Evolutionary conservation across 1,284 basidiomycete species (phyloP).

Genomic region (Heterobasidion irregulare): DNA sequence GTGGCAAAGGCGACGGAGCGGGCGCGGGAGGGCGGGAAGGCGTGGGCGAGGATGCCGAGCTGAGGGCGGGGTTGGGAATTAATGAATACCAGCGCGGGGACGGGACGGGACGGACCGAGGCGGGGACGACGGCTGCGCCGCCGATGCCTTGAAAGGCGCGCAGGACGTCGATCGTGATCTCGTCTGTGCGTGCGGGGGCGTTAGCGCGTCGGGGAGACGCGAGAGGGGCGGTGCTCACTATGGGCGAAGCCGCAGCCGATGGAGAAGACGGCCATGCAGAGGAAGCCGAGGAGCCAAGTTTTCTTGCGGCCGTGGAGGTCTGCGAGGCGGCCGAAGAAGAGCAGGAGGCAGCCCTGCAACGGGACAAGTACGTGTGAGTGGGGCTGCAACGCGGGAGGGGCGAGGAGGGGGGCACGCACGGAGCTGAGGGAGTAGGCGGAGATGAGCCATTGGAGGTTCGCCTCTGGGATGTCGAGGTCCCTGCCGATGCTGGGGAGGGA

Average conservation of each 20-base stretch:
- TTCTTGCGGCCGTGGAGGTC: conserved; percentile 51
- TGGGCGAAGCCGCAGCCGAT: conserved; percentile 33
- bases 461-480: conserved; percentile 1
- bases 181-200: conserved; percentile 25
- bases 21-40: conserved; percentile 60
- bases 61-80: conserved; percentile 16
- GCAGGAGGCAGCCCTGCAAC: conserved; percentile 45
- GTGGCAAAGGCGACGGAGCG: conserved; percentile 71
- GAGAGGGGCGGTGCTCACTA: conserved; percentile 24
- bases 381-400: neutral
- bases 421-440: conserved; percentile 5
- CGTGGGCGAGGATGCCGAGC: conserved; percentile 72
- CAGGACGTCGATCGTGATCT: conserved; percentile 51
- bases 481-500: conserved; percentile 2
- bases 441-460: conserved; percentile 3
- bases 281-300: conserved; percentile 40
- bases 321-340: conserved; percentile 49
- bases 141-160: conserved; percentile 68
- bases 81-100: neutral
- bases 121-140: conserved; percentile 59
- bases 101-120: conserved; percentile 37
- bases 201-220: neutral
- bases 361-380: neutral
- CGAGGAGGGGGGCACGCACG: neutral
- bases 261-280: conserved; percentile 26